Percentiles rank a stretch among this genome's conserved stretches.
Conservation (phyloP, 108 stramenopile genomes). For the Pseudonitzschia pungens region DNA sequence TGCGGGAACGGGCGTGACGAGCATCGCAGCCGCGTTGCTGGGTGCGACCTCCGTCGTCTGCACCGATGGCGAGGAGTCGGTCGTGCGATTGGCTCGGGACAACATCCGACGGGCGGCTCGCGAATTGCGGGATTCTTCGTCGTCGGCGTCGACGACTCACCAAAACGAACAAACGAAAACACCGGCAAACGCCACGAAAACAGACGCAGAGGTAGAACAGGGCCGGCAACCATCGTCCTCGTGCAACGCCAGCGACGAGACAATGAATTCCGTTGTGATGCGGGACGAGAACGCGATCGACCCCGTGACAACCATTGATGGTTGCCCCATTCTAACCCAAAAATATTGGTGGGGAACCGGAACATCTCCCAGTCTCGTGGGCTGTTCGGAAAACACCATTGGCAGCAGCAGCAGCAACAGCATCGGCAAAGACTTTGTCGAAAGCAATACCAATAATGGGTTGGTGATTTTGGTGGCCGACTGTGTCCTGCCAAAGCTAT, state of each 20-base stretch:
- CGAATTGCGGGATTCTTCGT: background rate
- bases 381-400: background rate
- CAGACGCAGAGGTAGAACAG: background rate
- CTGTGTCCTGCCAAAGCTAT: conserved; percentile 90
- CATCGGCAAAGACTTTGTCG: background rate
- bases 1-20: conserved; percentile 77
- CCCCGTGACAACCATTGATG: conserved; percentile 10
- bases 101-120: conserved; percentile 49
- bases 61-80: conserved; percentile 76
- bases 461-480: conserved; percentile 64
- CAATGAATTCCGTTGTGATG: background rate
- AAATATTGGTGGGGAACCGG: conserved; percentile 74
- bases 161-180: background rate
- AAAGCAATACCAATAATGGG: background rate
- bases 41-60: conserved; percentile 69
- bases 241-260: background rate
- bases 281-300: background rate
- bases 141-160: background rate
- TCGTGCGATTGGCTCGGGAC: conserved; percentile 63
- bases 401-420: background rate
- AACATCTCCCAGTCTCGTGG: background rate
- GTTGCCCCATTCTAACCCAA: conserved; percentile 40
- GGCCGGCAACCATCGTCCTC: too few species aligned
- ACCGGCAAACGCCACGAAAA: background rate
- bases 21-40: conserved; percentile 73